Evolutionary conservation across 176 grass and related monocot genomes (phyloP).

Genomic region (Oryza glumipatula): DNA sequence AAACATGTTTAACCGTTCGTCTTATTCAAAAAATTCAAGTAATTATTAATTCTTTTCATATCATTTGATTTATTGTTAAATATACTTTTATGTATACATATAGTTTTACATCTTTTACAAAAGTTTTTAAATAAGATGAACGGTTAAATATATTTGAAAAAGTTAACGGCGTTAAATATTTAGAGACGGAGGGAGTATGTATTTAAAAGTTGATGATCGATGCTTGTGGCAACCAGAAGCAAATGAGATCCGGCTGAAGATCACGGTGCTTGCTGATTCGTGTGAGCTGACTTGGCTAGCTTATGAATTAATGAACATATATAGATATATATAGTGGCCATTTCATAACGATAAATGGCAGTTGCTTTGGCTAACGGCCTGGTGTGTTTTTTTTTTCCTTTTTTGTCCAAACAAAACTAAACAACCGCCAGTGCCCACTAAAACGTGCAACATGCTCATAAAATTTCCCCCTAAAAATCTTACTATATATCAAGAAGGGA

Average conservation of each 20-base stretch:
- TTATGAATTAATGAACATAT: neutral
- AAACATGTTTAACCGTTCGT: too few relatives aligned
- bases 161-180: too few relatives aligned
- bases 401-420: neutral
- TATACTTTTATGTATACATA: too few relatives aligned
- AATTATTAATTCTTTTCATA: too few relatives aligned
- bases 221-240: neutral
- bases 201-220: neutral
- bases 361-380: neutral
- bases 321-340: neutral
- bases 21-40: too few relatives aligned
- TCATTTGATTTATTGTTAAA: too few relatives aligned
- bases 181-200: too few relatives aligned
- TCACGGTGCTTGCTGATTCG: slow-evolving; percentile 25
- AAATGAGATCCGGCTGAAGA: neutral
- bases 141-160: too few relatives aligned
- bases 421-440: neutral
- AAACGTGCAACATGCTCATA: neutral
- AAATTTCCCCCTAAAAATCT: neutral
- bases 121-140: too few relatives aligned
- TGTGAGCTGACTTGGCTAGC: neutral
- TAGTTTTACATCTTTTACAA: too few relatives aligned
- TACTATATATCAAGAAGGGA: neutral
- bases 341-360: neutral
- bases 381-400: neutral